phyloP scores from a whole-genome alignment of 352 stramenopile genomes.

The Blastocystis sp. region DNA sequence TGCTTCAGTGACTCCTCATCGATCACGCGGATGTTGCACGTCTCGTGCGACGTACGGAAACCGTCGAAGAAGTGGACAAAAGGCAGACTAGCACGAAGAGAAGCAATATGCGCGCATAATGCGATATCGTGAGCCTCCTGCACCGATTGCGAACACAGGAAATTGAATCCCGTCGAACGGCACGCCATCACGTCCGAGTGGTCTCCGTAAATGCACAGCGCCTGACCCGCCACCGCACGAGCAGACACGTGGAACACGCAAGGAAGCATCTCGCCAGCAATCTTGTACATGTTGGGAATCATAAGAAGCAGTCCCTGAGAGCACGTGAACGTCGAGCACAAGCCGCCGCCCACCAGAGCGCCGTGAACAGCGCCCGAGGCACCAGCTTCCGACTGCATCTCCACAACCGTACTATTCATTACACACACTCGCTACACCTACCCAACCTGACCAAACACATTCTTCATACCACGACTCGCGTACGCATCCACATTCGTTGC shows the following conservation, averaged over 20 bases:
- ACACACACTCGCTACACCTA: constrained; percentile 57
- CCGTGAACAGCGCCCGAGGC: constrained; percentile 65
- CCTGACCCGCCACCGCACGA: constrained; percentile 64
- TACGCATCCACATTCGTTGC: constrained; percentile 65
- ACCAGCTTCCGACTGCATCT: constrained; percentile 66
- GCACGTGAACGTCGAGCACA: constrained; percentile 77
- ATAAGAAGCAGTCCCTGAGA: constrained; percentile 77
- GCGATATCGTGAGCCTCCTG: constrained; percentile 79
- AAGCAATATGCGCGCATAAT: constrained; percentile 75
- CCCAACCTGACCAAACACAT: constrained; percentile 64
- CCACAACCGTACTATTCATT: constrained; percentile 53
- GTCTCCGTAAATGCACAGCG: constrained; percentile 67
- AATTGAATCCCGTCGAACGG: constrained; percentile 75
- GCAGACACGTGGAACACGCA: constrained; percentile 78
- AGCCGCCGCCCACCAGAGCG: constrained; percentile 67
- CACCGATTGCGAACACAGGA: constrained; percentile 74
- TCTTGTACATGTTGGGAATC: constrained; percentile 85
- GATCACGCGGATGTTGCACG: constrained; percentile 71
- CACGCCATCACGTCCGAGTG: constrained; percentile 81
- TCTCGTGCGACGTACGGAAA: constrained; percentile 67
- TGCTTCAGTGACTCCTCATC: constrained; percentile 66
- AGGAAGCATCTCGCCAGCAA: constrained; percentile 72
- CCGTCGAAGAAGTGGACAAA: constrained; percentile 84
- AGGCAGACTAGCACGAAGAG: constrained; percentile 74
- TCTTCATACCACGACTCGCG: constrained; percentile 62